phyloP scores from a whole-genome alignment of 2,329 filamentous ascomycete genomes.

The Talaromyces sp. region DNA sequence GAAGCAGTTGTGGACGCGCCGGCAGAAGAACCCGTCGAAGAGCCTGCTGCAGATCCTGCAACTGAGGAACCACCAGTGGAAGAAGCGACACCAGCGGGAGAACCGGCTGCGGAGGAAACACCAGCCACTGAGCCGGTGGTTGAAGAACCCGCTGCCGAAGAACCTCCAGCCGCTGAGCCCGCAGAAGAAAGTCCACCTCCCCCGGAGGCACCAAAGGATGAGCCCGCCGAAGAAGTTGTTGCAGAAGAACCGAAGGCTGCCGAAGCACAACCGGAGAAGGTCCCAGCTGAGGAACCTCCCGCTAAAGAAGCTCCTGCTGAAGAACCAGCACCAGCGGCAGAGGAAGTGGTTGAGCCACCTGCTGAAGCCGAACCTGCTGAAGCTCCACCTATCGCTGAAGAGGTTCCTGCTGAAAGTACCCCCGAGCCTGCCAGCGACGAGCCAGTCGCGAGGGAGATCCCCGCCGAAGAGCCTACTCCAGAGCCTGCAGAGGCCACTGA shows the following conservation, averaged over 20 bases:
- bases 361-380: constrained; percentile 20
- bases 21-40: constrained; percentile 22
- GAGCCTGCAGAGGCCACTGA: constrained; percentile 15
- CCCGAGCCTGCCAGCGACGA: constrained; percentile 13
- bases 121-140: constrained; percentile 20
- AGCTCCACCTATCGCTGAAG: constrained; percentile 22
- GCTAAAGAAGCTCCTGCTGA: constrained; percentile 23
- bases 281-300: constrained; percentile 22
- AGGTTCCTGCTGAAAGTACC: constrained; percentile 18
- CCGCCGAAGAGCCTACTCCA: constrained; percentile 10
- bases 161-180: constrained; percentile 11
- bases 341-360: constrained; percentile 15
- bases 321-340: constrained; percentile 20
- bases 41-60: constrained; percentile 19
- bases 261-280: constrained; percentile 19
- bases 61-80: constrained; percentile 21
- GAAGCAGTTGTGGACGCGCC: constrained; percentile 18
- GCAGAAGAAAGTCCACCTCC: constrained; percentile 22
- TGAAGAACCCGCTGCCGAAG: constrained; percentile 23
- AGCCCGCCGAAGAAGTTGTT: constrained; percentile 14
- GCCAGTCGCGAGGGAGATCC: constrained; percentile 2
- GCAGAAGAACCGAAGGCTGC: not conserved
- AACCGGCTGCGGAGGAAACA: constrained; percentile 23
- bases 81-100: constrained; percentile 22
- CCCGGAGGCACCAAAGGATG: constrained; percentile 23